A percentile compares a stretch with the other conserved stretches of the same genome.
Conservation (phyloP, 371 early-diverging fungal genomes). For the Apophysomyces sp. region DNA sequence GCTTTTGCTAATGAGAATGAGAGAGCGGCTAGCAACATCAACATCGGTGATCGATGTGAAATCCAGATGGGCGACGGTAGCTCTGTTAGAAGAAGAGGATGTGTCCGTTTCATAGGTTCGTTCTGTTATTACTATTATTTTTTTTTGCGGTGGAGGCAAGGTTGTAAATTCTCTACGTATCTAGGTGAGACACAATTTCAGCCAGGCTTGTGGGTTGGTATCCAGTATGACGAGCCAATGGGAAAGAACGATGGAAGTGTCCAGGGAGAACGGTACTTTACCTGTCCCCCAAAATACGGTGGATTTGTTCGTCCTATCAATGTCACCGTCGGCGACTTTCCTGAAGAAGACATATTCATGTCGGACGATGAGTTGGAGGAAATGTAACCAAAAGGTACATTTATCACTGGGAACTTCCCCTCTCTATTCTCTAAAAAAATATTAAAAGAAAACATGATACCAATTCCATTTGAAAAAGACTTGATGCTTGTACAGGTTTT, state of each 20-base stretch:
- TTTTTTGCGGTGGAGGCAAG: too few species aligned
- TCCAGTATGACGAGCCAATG: slow-evolving; percentile 95
- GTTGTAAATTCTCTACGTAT: too few species aligned
- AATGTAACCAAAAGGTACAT: slow-evolving; percentile 32
- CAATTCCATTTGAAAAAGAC: too few species aligned
- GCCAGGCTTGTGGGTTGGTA: slow-evolving; percentile 90
- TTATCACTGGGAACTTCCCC: neutral
- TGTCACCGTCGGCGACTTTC: slow-evolving; percentile 88
- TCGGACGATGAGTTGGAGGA: slow-evolving; percentile 57
- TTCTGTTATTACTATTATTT: slow-evolving; percentile 6
- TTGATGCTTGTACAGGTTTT: too few species aligned
- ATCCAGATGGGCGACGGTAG: slow-evolving; percentile 57
- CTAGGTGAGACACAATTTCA: slow-evolving; percentile 74
- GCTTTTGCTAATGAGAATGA: slow-evolving; percentile 43
- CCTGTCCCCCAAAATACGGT: slow-evolving; percentile 73
- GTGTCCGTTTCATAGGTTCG: slow-evolving; percentile 79
- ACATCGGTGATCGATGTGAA: slow-evolving; percentile 85
- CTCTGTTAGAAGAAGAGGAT: slow-evolving; percentile 67
- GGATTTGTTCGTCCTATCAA: slow-evolving; percentile 88
- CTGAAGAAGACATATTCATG: slow-evolving; percentile 55
- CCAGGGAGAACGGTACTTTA: slow-evolving; percentile 76
- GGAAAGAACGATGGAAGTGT: slow-evolving; percentile 95
- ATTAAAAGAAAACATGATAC: neutral
- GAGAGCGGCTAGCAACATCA: slow-evolving; percentile 57
- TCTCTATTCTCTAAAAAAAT: neutral